A percentile compares a stretch with the other conserved stretches of the same genome.
phyloP scores from a whole-genome alignment of 495 filamentous ascomycete species.

The Entonaema liquescens region DNA sequence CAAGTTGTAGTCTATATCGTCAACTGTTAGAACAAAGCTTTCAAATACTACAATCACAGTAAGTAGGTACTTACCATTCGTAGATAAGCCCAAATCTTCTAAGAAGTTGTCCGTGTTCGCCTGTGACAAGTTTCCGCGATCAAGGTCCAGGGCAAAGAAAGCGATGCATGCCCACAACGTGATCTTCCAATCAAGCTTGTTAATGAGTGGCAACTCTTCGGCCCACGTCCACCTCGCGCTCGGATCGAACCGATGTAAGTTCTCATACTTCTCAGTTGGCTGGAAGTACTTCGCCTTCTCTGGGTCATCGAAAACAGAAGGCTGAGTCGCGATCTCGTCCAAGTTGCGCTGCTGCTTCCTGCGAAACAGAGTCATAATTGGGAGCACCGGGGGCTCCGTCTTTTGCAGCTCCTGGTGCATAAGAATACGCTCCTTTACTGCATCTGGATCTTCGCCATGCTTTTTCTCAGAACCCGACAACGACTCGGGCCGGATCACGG shows the following conservation, averaged over 20 bases:
- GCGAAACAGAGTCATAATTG: conserved; percentile 31
- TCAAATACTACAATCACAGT: not conserved
- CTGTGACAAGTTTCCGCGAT: conserved; percentile 36
- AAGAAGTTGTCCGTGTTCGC: conserved; percentile 68
- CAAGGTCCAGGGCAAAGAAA: conserved; percentile 35
- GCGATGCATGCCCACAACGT: conserved; percentile 39
- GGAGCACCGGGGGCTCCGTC: conserved; percentile 23
- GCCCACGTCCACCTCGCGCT: conserved; percentile 36
- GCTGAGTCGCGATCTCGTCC: conserved; percentile 36
- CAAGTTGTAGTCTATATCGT: conserved; percentile 68
- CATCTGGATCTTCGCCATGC: conserved; percentile 4
- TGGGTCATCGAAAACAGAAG: conserved; percentile 52
- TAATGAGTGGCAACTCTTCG: conserved; percentile 34
- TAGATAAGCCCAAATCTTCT: conserved; percentile 61
- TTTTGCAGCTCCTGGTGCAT: conserved; percentile 25
- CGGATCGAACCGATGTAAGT: conserved; percentile 60
- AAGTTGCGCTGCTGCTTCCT: conserved; percentile 20
- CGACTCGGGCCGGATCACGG: conserved; percentile 20
- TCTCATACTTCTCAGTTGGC: conserved; percentile 57
- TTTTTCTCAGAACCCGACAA: conserved; percentile 27
- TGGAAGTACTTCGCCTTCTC: conserved; percentile 59
- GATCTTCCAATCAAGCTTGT: conserved; percentile 46
- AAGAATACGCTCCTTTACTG: conserved; percentile 22
- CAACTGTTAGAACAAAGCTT: not conserved
- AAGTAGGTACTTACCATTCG: conserved; percentile 51